Conservation (phyloP, 805 yeast species). For the Candida chilensis region DNA sequence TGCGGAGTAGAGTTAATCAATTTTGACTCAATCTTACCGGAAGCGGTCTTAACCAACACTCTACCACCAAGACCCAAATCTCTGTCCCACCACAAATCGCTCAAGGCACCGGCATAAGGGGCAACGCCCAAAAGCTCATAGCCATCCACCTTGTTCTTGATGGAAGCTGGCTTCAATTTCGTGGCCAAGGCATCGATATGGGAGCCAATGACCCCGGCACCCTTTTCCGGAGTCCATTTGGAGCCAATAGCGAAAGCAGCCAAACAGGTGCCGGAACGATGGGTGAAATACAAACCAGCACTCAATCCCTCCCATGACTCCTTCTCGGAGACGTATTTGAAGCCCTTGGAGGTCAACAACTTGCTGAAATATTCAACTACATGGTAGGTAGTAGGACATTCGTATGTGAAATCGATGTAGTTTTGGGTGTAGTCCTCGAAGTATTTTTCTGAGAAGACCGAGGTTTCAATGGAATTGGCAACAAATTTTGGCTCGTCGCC, state of each 20-base stretch:
- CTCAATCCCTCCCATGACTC: constrained; percentile 35
- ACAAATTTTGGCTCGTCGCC: not conserved
- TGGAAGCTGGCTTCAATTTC: constrained; percentile 64
- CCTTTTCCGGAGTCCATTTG: constrained; percentile 54
- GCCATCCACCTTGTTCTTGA: constrained; percentile 55
- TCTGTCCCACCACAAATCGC: constrained; percentile 70
- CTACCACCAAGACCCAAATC: constrained; percentile 83
- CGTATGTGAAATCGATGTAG: constrained; percentile 64
- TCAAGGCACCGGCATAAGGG: constrained; percentile 69
- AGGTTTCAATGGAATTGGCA: too few relatives aligned
- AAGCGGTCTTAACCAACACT: constrained; percentile 37
- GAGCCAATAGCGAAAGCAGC: constrained; percentile 65
- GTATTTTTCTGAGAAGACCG: constrained; percentile 7
- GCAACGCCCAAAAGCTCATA: constrained; percentile 77
- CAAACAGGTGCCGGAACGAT: constrained; percentile 59
- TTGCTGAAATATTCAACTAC: constrained; percentile 45
- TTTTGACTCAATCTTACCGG: constrained; percentile 25
- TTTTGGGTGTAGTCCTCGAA: constrained; percentile 25
- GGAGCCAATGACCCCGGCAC: constrained; percentile 65
- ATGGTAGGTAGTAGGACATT: constrained; percentile 70
- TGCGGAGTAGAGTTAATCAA: constrained; percentile 52
- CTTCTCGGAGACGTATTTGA: constrained; percentile 56
- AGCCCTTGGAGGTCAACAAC: constrained; percentile 49
- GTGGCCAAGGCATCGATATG: constrained; percentile 70
- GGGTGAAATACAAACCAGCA: constrained; percentile 54